These are phyloP conservation scores for Chlorencoelia australis DNA, from an alignment of 2,329 filamentous ascomycete species.

Conservation along the genomic window DNA sequence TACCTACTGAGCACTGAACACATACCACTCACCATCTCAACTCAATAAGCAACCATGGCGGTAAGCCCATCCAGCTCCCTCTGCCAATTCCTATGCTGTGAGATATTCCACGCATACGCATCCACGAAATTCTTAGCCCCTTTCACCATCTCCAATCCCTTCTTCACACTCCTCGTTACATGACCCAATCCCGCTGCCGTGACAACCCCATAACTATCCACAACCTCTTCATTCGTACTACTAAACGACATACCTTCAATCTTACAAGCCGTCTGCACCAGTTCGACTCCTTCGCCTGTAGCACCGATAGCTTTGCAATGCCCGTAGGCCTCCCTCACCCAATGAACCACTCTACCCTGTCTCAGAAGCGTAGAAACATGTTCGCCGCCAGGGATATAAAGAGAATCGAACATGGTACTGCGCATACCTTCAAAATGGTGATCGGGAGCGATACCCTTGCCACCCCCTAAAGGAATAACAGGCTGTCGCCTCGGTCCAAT, in stretches of 20 bases:
- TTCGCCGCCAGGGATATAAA: slow-evolving; percentile 66
- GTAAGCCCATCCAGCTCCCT: slow-evolving; percentile 63
- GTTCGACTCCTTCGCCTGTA: slow-evolving; percentile 58
- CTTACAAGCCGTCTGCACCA: slow-evolving; percentile 42
- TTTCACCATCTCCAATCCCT: slow-evolving; percentile 54
- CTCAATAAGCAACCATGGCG: slow-evolving; percentile 55
- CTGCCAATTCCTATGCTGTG: slow-evolving; percentile 63
- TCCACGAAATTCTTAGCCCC: slow-evolving; percentile 60
- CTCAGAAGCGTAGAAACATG: slow-evolving; percentile 52
- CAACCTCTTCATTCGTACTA: slow-evolving; percentile 34
- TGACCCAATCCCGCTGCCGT: slow-evolving; percentile 42
- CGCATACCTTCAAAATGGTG: slow-evolving; percentile 74
- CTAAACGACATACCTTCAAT: slow-evolving; percentile 37
- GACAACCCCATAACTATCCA: slow-evolving; percentile 69
- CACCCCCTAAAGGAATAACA: slow-evolving; percentile 33
- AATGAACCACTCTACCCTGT: slow-evolving; percentile 66
- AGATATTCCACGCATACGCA: slow-evolving; percentile 59
- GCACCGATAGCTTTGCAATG: slow-evolving; percentile 73
- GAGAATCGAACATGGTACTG: slow-evolving; percentile 70
- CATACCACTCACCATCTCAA: neutral
- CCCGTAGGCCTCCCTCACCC: slow-evolving; percentile 70
- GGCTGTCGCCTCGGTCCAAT: slow-evolving; percentile 58
- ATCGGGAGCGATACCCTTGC: slow-evolving; percentile 52
- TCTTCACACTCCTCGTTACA: slow-evolving; percentile 47
- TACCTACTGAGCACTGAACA: too few relatives aligned